A percentile compares a stretch with the other conserved stretches of the same genome.
These are phyloP conservation scores for Raffaelea ambrosiae DNA, from an alignment of 2,329 filamentous ascomycete genomes.

Conservation along the genomic window DNA sequence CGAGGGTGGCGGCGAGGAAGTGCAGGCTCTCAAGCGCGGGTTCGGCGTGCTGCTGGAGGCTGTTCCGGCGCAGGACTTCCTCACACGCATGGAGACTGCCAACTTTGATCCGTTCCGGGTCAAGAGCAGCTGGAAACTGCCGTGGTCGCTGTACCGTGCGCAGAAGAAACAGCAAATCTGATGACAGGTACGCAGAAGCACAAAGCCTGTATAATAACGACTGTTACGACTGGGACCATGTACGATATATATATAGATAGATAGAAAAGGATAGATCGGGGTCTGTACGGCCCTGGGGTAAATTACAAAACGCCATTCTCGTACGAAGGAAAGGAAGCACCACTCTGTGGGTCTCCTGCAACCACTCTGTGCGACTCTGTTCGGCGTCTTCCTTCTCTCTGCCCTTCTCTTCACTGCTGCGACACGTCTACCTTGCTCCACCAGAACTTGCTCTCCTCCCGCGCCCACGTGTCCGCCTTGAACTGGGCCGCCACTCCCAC, in stretches of 20 bases:
- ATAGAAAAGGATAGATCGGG: too few species aligned
- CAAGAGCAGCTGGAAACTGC: conserved; percentile 68
- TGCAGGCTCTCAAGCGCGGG: conserved; percentile 45
- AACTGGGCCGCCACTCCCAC: conserved; percentile 26
- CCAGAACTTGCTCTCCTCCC: conserved; percentile 37
- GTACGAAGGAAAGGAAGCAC: too few species aligned
- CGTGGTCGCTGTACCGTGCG: conserved; percentile 61
- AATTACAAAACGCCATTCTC: too few species aligned
- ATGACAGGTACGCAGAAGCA: background rate
- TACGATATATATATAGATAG: too few species aligned
- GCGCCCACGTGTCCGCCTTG: conserved; percentile 30
- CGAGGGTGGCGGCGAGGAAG: conserved; percentile 27
- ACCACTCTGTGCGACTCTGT: too few species aligned
- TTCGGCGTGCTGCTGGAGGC: conserved; percentile 79
- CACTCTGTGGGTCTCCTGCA: too few species aligned
- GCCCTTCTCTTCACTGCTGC: background rate
- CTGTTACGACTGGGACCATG: too few species aligned
- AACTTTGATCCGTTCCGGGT: conserved; percentile 78
- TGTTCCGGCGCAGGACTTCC: conserved; percentile 67
- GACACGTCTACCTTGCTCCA: conserved; percentile 25
- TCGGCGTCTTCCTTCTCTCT: too few species aligned
- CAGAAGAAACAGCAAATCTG: background rate
- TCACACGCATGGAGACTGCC: conserved; percentile 65
- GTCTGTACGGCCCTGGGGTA: too few species aligned
- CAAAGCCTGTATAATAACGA: background rate